Conservation (phyloP, 257 asterid species). For the Orobanche coerulescens region DNA sequence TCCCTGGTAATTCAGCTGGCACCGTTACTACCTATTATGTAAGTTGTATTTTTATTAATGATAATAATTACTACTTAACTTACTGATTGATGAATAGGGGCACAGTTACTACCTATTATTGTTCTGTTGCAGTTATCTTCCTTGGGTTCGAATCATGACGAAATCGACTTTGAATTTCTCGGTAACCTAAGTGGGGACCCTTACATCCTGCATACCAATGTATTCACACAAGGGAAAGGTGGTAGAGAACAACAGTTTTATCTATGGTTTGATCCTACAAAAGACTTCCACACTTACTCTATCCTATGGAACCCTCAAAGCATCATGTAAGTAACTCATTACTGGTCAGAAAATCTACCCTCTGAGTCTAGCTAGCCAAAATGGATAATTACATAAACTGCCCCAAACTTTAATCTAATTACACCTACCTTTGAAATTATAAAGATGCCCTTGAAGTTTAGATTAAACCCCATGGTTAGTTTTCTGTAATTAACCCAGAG, state of each 20-base stretch:
- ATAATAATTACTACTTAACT: no score
- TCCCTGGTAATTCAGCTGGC: conserved; percentile 51
- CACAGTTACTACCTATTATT: conserved; percentile 32
- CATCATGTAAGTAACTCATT: conserved; percentile 36
- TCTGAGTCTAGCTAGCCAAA: no score
- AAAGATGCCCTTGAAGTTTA: not conserved
- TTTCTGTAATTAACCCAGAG: not conserved
- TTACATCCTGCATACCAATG: conserved; percentile 47
- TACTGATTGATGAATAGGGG: no score
- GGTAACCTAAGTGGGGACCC: conserved; percentile 53
- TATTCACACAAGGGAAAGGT: conserved; percentile 44
- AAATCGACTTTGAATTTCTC: conserved; percentile 52
- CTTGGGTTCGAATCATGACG: conserved; percentile 40
- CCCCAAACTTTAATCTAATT: no score
- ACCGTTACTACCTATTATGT: conserved; percentile 41
- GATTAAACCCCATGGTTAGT: not conserved
- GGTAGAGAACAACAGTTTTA: conserved; percentile 41
- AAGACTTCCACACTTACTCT: conserved; percentile 52
- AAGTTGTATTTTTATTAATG: no score
- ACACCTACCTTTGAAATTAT: no score
- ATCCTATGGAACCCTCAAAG: conserved; percentile 52
- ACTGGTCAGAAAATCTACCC: not conserved
- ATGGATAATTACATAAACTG: no score
- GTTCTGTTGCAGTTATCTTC: conserved; percentile 34
- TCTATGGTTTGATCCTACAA: conserved; percentile 56